Conservation (phyloP, 2,329 filamentous ascomycete species). For the Neonectria punicea region DNA sequence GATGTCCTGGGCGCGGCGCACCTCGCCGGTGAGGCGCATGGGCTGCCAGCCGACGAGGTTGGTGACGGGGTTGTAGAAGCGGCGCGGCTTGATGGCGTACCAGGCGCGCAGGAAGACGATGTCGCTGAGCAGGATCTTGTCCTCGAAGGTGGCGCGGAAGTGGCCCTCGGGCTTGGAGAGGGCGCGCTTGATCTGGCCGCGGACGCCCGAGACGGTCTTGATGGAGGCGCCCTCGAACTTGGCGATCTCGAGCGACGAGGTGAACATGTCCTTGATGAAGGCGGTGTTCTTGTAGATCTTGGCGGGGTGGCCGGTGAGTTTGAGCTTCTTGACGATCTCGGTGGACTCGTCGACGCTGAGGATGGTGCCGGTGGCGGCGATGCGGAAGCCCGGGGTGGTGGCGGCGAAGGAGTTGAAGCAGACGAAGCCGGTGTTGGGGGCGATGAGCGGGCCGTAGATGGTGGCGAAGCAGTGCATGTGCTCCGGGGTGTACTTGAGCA, state of each 20-base stretch:
- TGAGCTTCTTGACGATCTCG: conserved; percentile 99
- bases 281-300: conserved; percentile 99
- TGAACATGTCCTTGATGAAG: conserved; percentile 99
- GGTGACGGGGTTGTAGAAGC: conserved; percentile 96
- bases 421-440: conserved; percentile 95
- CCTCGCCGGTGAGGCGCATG: conserved; percentile 94
- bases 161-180: conserved; percentile 93
- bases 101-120: conserved; percentile 96
- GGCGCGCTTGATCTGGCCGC: conserved; percentile 97
- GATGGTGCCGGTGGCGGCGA: conserved; percentile 93
- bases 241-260: conserved; percentile 88
- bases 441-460: conserved; percentile 93
- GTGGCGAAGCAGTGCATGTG: conserved; percentile 99
- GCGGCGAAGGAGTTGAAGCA: conserved; percentile 91
- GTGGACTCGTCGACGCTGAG: conserved; percentile 94
- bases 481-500: conserved; percentile 99
- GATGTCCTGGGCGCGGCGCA: conserved; percentile 80
- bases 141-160: conserved; percentile 97
- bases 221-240: conserved; percentile 98
- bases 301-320: conserved; percentile 91
- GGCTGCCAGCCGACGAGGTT: conserved; percentile 92
- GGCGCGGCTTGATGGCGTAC: conserved; percentile 94
- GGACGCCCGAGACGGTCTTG: conserved; percentile 93
- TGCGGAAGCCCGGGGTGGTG: conserved; percentile 88
- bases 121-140: conserved; percentile 97